These are phyloP conservation scores for Beauveria varroae DNA, from an alignment of 2,329 filamentous ascomycete species.

Conservation along the genomic window DNA sequence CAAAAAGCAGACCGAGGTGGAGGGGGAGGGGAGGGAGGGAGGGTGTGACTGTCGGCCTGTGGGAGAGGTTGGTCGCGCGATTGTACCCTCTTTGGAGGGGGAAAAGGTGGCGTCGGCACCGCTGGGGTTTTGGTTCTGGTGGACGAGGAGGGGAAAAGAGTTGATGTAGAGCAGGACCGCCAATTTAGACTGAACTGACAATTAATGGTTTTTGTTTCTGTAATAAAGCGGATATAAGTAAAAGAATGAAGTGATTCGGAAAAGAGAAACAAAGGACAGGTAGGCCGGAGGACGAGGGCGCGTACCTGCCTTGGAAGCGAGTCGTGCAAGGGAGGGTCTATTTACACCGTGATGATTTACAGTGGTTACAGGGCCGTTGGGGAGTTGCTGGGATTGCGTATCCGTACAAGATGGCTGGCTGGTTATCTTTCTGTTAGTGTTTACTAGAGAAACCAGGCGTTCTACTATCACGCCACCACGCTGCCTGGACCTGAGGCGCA, in stretches of 20 bases:
- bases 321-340: background rate
- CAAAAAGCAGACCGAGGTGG: slow-evolving; percentile 1
- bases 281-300: background rate
- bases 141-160: background rate
- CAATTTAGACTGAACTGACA: background rate
- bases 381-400: background rate
- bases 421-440: background rate
- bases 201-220: background rate
- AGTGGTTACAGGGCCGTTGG: background rate
- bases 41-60: slow-evolving; percentile 16
- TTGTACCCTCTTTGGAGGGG: slow-evolving; percentile 3
- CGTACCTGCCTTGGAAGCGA: background rate
- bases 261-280: background rate
- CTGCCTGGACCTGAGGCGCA: background rate
- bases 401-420: background rate
- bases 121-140: background rate
- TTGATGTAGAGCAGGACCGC: background rate
- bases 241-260: background rate
- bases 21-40: slow-evolving; percentile 13
- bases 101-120: background rate
- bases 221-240: background rate
- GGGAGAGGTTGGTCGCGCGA: slow-evolving; percentile 15
- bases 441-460: background rate
- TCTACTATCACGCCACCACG: background rate
- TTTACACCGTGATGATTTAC: too few relatives aligned